Percentiles rank a stretch among this genome's conserved stretches.
phyloP scores from a whole-genome alignment of 768 basidiomycete genomes.

The Boletus fagicola region DNA sequence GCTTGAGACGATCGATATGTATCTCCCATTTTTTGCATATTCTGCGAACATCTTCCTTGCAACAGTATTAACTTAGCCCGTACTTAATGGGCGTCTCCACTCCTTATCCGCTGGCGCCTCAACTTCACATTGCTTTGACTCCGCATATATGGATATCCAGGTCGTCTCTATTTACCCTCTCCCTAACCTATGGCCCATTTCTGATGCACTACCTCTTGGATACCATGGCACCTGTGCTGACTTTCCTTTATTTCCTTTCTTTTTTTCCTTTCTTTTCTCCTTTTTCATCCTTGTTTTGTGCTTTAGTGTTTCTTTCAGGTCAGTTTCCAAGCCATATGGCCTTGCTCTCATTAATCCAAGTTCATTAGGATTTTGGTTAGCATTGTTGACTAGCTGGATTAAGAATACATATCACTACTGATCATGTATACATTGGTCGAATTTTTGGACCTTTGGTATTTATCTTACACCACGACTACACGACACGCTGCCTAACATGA shows the following conservation, averaged over 20 bases:
- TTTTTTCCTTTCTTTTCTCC: background rate
- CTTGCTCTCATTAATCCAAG: slow-evolving; percentile 1
- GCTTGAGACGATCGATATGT: slow-evolving; percentile 20
- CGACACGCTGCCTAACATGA: background rate
- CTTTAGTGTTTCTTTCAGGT: slow-evolving; percentile 6
- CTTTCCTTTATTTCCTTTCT: background rate
- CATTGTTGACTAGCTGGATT: slow-evolving; percentile 20
- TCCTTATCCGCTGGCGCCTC: slow-evolving; percentile 10
- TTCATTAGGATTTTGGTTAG: slow-evolving; percentile 9
- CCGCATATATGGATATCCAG: slow-evolving; percentile 14
- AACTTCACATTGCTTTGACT: slow-evolving; percentile 6
- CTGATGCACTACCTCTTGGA: slow-evolving; percentile 24
- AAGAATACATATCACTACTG: slow-evolving; percentile 1
- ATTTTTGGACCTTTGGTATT: slow-evolving; percentile 3
- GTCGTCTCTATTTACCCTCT: slow-evolving; percentile 9
- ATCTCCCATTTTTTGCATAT: slow-evolving; percentile 26
- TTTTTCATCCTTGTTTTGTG: slow-evolving; percentile 5
- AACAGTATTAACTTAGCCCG: slow-evolving; percentile 21
- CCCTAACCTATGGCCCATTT: slow-evolving; percentile 6
- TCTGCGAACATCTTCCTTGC: slow-evolving; percentile 18
- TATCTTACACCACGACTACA: background rate
- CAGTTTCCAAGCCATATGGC: background rate
- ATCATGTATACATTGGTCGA: slow-evolving; percentile 14
- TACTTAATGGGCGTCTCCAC: slow-evolving; percentile 17
- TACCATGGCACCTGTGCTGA: slow-evolving; percentile 19